These are phyloP conservation scores for Scleroderma citrinum DNA, from an alignment of 768 basidiomycete species.

Conservation along the genomic window DNA sequence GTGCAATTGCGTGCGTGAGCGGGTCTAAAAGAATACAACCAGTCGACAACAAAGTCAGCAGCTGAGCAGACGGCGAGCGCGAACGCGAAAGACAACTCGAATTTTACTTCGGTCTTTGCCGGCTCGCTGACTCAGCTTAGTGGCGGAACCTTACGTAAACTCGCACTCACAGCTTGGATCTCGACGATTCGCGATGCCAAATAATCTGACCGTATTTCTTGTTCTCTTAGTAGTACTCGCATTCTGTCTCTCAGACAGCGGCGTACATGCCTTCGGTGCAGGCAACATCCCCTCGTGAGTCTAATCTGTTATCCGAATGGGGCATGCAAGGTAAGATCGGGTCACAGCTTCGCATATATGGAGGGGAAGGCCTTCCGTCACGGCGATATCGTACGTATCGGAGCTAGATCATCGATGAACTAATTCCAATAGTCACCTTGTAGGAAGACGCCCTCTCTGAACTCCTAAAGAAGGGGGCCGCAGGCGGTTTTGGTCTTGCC, in stretches of 20 bases:
- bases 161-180: background rate
- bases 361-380: constrained; percentile 84
- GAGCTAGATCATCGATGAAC: constrained; percentile 4
- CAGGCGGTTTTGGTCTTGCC: constrained; percentile 49
- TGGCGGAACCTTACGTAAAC: constrained; percentile 1
- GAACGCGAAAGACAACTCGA: constrained; percentile 15
- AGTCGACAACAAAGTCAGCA: constrained; percentile 10
- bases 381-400: constrained; percentile 70
- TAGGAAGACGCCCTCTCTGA: constrained; percentile 70
- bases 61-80: constrained; percentile 20
- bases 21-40: constrained; percentile 34
- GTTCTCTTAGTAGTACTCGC: constrained; percentile 46
- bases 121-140: constrained; percentile 25
- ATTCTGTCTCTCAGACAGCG: constrained; percentile 50
- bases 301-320: background rate
- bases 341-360: constrained; percentile 67
- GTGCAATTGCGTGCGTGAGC: constrained; percentile 29
- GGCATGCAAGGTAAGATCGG: background rate
- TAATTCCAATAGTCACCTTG: constrained; percentile 11
- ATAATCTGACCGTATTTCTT: constrained; percentile 34
- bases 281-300: constrained; percentile 79
- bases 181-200: background rate
- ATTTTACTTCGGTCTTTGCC: constrained; percentile 30
- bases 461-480: constrained; percentile 50
- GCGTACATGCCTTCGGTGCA: constrained; percentile 71